A percentile compares a stretch with the other conserved stretches of the same genome.
phyloP scores from a whole-genome alignment of 2,329 filamentous ascomycete genomes.

The Sclerotinia trifoliorum region DNA sequence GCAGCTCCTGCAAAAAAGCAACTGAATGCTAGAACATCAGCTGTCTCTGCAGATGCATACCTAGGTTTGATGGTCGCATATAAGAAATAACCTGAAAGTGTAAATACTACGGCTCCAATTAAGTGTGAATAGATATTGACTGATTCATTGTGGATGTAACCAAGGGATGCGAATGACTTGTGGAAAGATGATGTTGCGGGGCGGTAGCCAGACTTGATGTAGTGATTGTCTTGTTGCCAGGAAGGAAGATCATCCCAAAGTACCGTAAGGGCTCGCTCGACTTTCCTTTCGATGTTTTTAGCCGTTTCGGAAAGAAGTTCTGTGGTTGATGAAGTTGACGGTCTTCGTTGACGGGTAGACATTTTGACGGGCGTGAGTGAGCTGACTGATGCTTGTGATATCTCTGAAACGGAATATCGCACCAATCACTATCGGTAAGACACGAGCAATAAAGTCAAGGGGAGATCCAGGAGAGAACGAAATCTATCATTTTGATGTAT shows the following conservation, averaged over 20 bases:
- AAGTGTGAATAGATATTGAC: constrained; percentile 74
- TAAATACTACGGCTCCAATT: constrained; percentile 61
- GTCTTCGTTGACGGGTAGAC: constrained; percentile 35
- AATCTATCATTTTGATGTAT: neutral
- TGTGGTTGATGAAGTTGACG: constrained; percentile 27
- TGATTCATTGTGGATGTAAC: constrained; percentile 61
- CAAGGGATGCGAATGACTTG: constrained; percentile 56
- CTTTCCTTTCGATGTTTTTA: constrained; percentile 36
- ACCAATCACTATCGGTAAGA: neutral
- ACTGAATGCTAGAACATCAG: constrained; percentile 69
- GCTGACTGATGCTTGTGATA: neutral
- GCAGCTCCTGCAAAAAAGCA: constrained; percentile 78
- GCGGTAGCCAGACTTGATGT: constrained; percentile 66
- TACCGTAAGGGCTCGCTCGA: constrained; percentile 45
- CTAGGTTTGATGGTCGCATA: constrained; percentile 60
- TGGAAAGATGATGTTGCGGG: constrained; percentile 60
- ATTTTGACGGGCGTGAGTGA: constrained; percentile 24
- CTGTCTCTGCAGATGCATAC: constrained; percentile 59
- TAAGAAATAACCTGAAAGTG: constrained; percentile 52
- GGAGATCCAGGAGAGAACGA: neutral
- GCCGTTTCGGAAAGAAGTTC: constrained; percentile 31
- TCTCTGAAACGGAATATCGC: neutral
- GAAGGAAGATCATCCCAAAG: constrained; percentile 52
- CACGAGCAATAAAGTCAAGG: neutral
- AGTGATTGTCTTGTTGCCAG: constrained; percentile 65